Percentiles rank a stretch among this genome's conserved stretches.
These are phyloP conservation scores for Teratosphaeria pseudoeucalypti DNA, from an alignment of 2,329 filamentous ascomycete species.

Conservation along the genomic window DNA sequence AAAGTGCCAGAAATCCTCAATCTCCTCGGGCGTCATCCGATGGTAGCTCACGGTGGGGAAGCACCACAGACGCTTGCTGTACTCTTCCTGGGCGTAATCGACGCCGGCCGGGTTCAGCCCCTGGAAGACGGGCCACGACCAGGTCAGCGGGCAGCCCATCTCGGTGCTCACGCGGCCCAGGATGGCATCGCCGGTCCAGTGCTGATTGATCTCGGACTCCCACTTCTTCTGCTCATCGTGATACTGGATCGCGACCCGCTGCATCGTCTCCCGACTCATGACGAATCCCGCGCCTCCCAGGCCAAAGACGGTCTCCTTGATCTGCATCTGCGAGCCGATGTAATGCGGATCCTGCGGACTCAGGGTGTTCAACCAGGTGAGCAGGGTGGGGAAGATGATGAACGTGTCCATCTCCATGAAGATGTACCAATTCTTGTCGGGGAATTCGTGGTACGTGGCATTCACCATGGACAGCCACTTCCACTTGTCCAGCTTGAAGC, in stretches of 20 bases:
- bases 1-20: slow-evolving; percentile 19
- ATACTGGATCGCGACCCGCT: slow-evolving; percentile 27
- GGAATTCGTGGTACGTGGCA: slow-evolving; percentile 24
- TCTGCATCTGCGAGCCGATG: slow-evolving; percentile 44
- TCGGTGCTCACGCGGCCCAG: slow-evolving; percentile 39
- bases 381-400: slow-evolving; percentile 42
- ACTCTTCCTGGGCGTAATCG: slow-evolving; percentile 24
- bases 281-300: slow-evolving; percentile 35
- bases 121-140: slow-evolving; percentile 34
- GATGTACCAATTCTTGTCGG: slow-evolving; percentile 47
- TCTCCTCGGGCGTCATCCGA: slow-evolving; percentile 18
- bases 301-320: slow-evolving; percentile 29
- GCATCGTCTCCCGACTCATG: slow-evolving; percentile 31
- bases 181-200: slow-evolving; percentile 46
- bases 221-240: slow-evolving; percentile 30
- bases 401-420: slow-evolving; percentile 53
- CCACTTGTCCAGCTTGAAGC: slow-evolving; percentile 36
- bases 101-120: slow-evolving; percentile 31
- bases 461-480: slow-evolving; percentile 46
- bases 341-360: slow-evolving; percentile 41
- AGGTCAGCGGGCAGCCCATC: slow-evolving; percentile 34
- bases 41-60: slow-evolving; percentile 29
- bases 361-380: slow-evolving; percentile 43
- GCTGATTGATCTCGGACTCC: slow-evolving; percentile 32
- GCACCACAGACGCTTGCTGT: slow-evolving; percentile 30